Evolutionary conservation across 495 filamentous ascomycete species (phyloP), one percentile per base, ranked within the genome.

Genomic region (Filosporella fistucella): DNA sequence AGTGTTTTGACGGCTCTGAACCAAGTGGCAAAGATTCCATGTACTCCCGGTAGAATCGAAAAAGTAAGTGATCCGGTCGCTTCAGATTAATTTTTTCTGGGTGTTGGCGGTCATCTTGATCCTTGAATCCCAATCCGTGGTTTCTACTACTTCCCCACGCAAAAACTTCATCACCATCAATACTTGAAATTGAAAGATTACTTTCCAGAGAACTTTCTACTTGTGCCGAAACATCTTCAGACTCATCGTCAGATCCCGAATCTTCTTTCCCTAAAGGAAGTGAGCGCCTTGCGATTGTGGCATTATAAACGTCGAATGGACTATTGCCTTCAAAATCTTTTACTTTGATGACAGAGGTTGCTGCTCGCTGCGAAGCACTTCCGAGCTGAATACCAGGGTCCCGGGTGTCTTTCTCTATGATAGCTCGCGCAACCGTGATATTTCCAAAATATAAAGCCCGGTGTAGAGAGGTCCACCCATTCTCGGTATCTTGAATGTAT

Each of bases 91-190:
- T 76, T 33, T 89, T 79, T 59, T 98, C 93, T 0, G 93, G 93
- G 61, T 81, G 95, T 43, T 96, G 89, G 3, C 93, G 82, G 54
- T 98, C 91, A 62, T 96, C 90, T 55, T 91, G 82, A 58, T 96
- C 88, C 13, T 89, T 88, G 54, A 97, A 85, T 2, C 94, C 93
- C 33, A 98, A 76, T 7, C 85, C 90, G 11, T 95, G 68, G 55
- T 98, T 98, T 55, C 93, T 91, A 64, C 96, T 97, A 63, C 89
- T 96, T 16, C 93, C 93, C 61, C 96, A 93, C 0, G 86, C 84
- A 55, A 86, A 98, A 0, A 96, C 65, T 58, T 98, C 93, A 60
- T 96, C 91, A 12, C 86, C 90, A 17, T 75, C 62, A 25, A 59
- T 44, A 8, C 26, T 22, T 33, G 41, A 49, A 35, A 38, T 48